A percentile compares a stretch with the other conserved stretches of the same genome.
phyloP scores from a whole-genome alignment of 257 asterid genomes.

The Solanum medicagineum region DNA sequence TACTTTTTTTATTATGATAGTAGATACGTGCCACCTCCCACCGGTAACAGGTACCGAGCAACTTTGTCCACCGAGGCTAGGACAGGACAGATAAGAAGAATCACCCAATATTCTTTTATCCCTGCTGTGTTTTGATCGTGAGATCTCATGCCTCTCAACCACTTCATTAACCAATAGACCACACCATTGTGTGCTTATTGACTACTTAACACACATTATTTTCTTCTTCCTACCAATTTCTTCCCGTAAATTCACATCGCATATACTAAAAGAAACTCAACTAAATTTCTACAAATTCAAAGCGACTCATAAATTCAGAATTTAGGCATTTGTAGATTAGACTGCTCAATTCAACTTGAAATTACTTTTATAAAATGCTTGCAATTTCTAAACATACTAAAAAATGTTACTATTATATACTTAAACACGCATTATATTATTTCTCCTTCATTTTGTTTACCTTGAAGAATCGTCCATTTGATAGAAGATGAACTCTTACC shows the following conservation, averaged over 20 bases:
- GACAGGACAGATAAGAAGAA: too few relatives aligned
- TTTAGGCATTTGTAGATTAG: not conserved
- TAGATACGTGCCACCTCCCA: too few relatives aligned
- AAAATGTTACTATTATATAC: not conserved
- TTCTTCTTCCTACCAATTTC: not conserved
- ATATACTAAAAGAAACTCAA: not conserved
- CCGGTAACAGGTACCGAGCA: too few relatives aligned
- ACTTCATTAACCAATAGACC: too few relatives aligned
- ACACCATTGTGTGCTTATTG: too few relatives aligned
- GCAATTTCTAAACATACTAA: not conserved
- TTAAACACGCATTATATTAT: not conserved
- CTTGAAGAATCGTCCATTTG: conserved; percentile 3
- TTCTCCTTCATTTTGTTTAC: not conserved
- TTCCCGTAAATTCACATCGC: not conserved
- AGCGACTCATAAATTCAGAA: not conserved
- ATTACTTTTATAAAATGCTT: not conserved
- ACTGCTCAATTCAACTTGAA: not conserved
- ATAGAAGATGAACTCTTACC: not conserved
- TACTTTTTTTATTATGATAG: too few relatives aligned
- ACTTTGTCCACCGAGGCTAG: too few relatives aligned
- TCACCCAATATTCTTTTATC: too few relatives aligned
- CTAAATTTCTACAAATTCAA: not conserved
- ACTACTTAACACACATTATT: not conserved
- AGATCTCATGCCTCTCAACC: too few relatives aligned
- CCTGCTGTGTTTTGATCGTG: too few relatives aligned